Evolutionary conservation across 306 rosid genomes (phyloP), one percentile per base, ranked within the genome.

Genomic region (Trichosanthes cucumerina): DNA sequence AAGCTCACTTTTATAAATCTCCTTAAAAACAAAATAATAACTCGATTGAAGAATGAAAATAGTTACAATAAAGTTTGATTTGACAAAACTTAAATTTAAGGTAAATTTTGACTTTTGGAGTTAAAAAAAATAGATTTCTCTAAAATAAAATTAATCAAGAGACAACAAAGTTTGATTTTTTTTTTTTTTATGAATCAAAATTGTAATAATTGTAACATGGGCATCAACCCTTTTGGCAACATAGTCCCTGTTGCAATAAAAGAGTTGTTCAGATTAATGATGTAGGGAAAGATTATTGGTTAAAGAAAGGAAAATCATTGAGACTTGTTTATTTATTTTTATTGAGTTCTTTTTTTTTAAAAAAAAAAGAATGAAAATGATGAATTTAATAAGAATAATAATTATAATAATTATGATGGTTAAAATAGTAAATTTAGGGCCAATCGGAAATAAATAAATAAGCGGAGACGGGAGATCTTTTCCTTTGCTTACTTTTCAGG

Each of bases 401-500:
- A 58, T 58, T 23, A 58, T 57, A 2, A 59, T 74, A 8, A 53
- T 33, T 15, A 38, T 50, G 8, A 36, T n/a, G 79, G 53, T 34
- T 56, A 76, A 76, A 52, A 50, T 38, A 43, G 79, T 76, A 76
- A 76, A 53, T 76, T 57, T 2, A 13, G 50, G 9, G 19, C 1
- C n/a, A 10, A 49, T 7, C 60, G 23, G 47, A 58, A 77, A 52
- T 76, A 53, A 58, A 54, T 57, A 77, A 58, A 54, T 57, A 77
- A 43, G 13, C 19, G 0, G 13, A 44, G 16, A 64, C 50, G 11
- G 0, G 13, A 44, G 16, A 64, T 65, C n/a, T 52, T 64, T 64
- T 13, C 11, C 47, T 65, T 50, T 65, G 75, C 81, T 79, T 79
- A 65, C 81, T 78, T 78, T 78, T 47, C 9, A 53, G 75, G 38